Conservation (phyloP, 2,329 filamentous ascomycete genomes). For the Ilyonectria destructans region DNA sequence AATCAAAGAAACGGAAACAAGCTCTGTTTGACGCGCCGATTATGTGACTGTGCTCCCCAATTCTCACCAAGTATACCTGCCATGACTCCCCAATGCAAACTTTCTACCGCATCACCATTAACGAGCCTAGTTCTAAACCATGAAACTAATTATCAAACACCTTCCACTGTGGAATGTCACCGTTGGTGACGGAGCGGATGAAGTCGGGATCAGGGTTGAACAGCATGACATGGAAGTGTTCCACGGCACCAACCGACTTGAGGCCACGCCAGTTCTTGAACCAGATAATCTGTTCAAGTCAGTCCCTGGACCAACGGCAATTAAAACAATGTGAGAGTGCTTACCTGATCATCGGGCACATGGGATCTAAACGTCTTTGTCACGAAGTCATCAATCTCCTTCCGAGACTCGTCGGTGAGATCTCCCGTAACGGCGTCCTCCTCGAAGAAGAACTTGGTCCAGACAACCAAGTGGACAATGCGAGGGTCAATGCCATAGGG, state of each 20-base stretch:
- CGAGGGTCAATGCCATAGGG: conserved; percentile 87
- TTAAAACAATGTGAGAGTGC: conserved; percentile 41
- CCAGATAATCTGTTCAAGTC: conserved; percentile 54
- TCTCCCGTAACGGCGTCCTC: conserved; percentile 78
- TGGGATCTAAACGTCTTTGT: conserved; percentile 73
- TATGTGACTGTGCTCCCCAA: background rate
- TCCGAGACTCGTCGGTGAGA: conserved; percentile 75
- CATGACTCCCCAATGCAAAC: conserved; percentile 8
- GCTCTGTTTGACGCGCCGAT: background rate
- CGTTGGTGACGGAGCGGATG: conserved; percentile 79
- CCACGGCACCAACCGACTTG: conserved; percentile 89
- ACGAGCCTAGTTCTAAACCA: background rate
- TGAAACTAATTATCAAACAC: conserved; percentile 50
- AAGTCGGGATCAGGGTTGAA: conserved; percentile 82
- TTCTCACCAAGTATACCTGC: background rate
- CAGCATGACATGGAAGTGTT: conserved; percentile 97
- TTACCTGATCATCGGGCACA: conserved; percentile 69
- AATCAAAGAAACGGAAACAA: background rate
- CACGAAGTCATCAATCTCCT: conserved; percentile 81
- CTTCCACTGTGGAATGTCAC: conserved; percentile 78
- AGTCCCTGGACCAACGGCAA: conserved; percentile 5
- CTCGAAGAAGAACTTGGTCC: conserved; percentile 89
- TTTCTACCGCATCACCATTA: background rate
- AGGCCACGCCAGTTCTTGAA: conserved; percentile 87
- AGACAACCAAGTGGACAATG: conserved; percentile 90